A percentile compares a stretch with the other conserved stretches of the same genome.
Conservation (phyloP, 106 monocot species). For the Vanilla planifolia region DNA sequence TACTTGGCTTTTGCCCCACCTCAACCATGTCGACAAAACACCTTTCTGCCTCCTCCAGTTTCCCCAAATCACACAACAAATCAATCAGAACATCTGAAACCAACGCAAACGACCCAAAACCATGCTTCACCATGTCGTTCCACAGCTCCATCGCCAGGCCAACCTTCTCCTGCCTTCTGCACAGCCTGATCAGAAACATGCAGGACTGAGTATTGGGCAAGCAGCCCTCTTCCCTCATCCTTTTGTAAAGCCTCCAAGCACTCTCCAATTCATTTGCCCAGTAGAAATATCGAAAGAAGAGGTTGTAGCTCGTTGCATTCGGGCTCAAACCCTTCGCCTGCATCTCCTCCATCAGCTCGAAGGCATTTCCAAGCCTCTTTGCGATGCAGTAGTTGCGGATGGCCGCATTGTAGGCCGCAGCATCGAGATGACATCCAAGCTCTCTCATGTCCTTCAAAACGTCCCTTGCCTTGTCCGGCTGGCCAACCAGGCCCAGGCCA, state of each 20-base stretch:
- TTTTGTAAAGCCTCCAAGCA: conserved; percentile 53
- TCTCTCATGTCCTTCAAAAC: conserved; percentile 84
- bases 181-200: conserved; percentile 81
- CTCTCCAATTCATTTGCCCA: conserved; percentile 68
- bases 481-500: conserved; percentile 72
- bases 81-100: conserved; percentile 86
- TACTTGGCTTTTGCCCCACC: conserved; percentile 83
- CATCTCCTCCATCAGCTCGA: conserved; percentile 78
- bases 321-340: conserved; percentile 32
- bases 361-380: conserved; percentile 62
- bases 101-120: conserved; percentile 64
- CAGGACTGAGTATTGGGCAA: conserved; percentile 81
- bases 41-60: conserved; percentile 66
- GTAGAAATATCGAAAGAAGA: conserved; percentile 75
- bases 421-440: conserved; percentile 62
- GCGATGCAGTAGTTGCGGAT: conserved; percentile 88
- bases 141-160: conserved; percentile 67
- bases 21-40: conserved; percentile 83
- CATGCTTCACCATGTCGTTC: conserved; percentile 81
- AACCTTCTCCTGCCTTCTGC: conserved; percentile 39
- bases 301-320: conserved; percentile 68
- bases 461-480: conserved; percentile 75
- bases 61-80: conserved; percentile 73
- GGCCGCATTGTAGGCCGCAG: conserved; percentile 76
- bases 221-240: conserved; percentile 56